A percentile compares a stretch with the other conserved stretches of the same genome.
phyloP scores from a whole-genome alignment of 139 green algal species.

The Trebouxia sp. region DNA sequence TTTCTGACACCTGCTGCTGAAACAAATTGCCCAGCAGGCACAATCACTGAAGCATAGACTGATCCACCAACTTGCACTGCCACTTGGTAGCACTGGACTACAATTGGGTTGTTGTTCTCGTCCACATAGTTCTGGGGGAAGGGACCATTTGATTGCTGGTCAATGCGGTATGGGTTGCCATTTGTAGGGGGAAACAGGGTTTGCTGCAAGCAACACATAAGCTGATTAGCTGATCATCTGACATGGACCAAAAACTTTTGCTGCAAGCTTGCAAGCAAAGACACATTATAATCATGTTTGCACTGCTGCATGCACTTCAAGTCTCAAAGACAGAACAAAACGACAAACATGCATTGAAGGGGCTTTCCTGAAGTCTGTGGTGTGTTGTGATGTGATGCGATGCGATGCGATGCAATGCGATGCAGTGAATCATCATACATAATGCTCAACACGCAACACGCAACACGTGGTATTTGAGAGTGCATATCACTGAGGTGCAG shows the following conservation, averaged over 20 bases:
- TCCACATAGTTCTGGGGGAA: neutral
- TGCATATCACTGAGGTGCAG: too few species aligned
- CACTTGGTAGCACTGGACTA: neutral
- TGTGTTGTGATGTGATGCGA: too few species aligned
- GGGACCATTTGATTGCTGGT: constrained; percentile 9
- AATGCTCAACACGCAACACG: too few species aligned
- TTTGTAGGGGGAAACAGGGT: neutral
- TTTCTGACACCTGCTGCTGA: neutral
- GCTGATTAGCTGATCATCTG: neutral
- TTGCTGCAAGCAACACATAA: neutral
- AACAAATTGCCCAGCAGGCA: constrained; percentile 1
- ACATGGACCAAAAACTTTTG: neutral
- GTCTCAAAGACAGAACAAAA: too few species aligned
- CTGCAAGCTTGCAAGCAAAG: neutral
- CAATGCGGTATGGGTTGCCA: constrained; percentile 4
- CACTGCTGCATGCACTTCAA: too few species aligned
- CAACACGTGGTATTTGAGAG: too few species aligned
- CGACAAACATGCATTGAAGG: too few species aligned
- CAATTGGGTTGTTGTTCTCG: neutral
- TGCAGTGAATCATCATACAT: too few species aligned
- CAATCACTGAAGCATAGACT: neutral
- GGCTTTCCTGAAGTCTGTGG: too few species aligned
- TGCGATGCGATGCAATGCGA: too few species aligned
- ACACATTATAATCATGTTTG: too few species aligned
- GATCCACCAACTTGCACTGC: neutral